Evolutionary conservation across 1,139 yeast genomes (phyloP).

Genomic region (Kodamaea ohmeri): DNA sequence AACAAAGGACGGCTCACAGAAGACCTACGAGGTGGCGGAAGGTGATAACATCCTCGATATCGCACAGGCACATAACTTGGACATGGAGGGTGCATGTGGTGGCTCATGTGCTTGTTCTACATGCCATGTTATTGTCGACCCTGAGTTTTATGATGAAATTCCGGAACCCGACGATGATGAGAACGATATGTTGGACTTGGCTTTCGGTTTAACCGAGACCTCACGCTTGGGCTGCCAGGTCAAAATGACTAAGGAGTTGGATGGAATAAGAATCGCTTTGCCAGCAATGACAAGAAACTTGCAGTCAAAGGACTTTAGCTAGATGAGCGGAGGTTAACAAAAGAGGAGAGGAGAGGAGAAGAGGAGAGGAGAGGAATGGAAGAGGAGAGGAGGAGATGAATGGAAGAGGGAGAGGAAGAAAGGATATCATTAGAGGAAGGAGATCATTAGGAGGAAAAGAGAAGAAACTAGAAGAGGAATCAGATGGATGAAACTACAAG

Average conservation of each 20-base stretch:
- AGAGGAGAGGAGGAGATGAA: not conserved
- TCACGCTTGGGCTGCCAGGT: constrained; percentile 95
- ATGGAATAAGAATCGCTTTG: constrained; percentile 91
- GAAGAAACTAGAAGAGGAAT: too few species aligned
- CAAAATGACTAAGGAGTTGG: constrained; percentile 81
- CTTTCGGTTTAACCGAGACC: constrained; percentile 95
- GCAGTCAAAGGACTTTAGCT: constrained; percentile 67
- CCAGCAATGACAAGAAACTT: constrained; percentile 97
- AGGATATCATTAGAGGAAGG: too few species aligned
- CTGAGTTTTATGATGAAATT: constrained; percentile 82
- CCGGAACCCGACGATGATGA: constrained; percentile 98
- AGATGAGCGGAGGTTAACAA: not conserved
- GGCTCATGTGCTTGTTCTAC: constrained; percentile 99
- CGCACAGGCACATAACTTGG: constrained; percentile 90
- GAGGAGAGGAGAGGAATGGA: not conserved
- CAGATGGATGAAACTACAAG: too few species aligned
- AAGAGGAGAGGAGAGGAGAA: not conserved
- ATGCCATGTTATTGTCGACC: constrained; percentile 94
- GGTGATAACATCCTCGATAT: constrained; percentile 91
- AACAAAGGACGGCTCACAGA: constrained; percentile 85
- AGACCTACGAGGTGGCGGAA: constrained; percentile 79
- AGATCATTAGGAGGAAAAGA: too few species aligned
- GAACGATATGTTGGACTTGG: constrained; percentile 96
- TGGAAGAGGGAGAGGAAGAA: not conserved
- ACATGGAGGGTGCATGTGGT: constrained; percentile 99